Base-by-base conservation (phyloP, 2,329 filamentous ascomycete genomes). In the Tricladium varicosporioides region DNA sequence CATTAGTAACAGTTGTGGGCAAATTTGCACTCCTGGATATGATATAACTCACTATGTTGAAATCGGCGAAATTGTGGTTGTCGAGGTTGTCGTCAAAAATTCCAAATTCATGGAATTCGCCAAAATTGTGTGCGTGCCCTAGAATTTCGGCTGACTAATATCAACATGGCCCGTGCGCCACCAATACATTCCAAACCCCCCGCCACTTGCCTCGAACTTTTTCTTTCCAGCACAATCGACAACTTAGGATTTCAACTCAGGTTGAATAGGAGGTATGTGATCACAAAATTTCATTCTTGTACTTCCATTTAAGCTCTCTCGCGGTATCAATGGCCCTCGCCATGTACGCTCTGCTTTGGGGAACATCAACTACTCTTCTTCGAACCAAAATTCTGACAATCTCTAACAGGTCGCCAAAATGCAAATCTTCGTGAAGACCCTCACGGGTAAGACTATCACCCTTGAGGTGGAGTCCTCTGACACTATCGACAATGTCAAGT, bases 361-460 rank as follows among this genome's bases (percentile, higher is more conserved):
- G 27, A 36, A 27, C 13, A 19, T 51, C 51, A 31, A 22, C 43
- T 36, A 7, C 3, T 7, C 22, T 27, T 27, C 4, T 4, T 3
- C 22, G 22, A 27, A 27, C 7, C 22, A 27, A 27, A 47, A 33
- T n/a, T 33, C 11, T n/a, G 18, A 19, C 33, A 14, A 16, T 43
- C 40, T 14, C 10, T 9, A 16, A 3, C 40, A 16, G 40, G 19
- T 5, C 13, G 14, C 19, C 11, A n/a, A 49, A 31, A 16, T 43
- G 32, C 49, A 53, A 43, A 55, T 33, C 22, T 53, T 60, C 47
- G 48, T 64, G 14, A 67, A 88, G 80, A 88, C 85, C 84, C 85
- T 97, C 73, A 97, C 94, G 90, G 94, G 94, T 76, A 97, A 97
- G 89, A 97, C 94, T 77, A 97, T 97, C 89, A 97, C 94, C 89